Evolutionary conservation across 768 basidiomycete species (phyloP), one percentile per base, ranked within the genome.

Genomic region (Exidia glandulosa): DNA sequence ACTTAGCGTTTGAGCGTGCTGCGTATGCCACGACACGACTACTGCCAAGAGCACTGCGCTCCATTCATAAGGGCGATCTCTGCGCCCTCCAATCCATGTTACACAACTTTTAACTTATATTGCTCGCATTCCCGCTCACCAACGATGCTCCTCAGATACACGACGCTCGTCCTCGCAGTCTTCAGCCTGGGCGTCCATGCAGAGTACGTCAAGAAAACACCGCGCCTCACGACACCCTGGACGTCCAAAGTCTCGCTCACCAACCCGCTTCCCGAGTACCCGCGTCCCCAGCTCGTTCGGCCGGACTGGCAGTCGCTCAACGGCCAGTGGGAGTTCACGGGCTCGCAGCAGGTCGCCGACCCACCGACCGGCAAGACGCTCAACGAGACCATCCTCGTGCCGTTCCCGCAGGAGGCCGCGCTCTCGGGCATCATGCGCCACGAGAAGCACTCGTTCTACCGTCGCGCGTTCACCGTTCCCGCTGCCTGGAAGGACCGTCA

Each of bases 401-500:
- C 23, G 37, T 59, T 32, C 58, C 58, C 30, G 47, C 58, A 10
- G 16, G 47, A 32, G 58, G 48, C 25, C 3, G 45, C 47, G 7
- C 30, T 50, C 58, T 59, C 47, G 48, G 48, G 48, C 48, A 50
- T 50, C 27, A 50, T 50, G 48, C 48, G 48, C 48, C 48, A 50
- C 48, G 48, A 50, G 48, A 50, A 13, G n/a, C 13, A 50, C 48
- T n/a, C 27, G 4, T 50, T 50, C 48, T 50, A 50, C 48, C 48
- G 36, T 19, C 36, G 36, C 19, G 19, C 36, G 10, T 37, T 37
- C 36, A 37, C 36, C 10, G 19, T 37, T 19, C 36, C 36, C 10
- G 36, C 36, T 9, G 36, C 36, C 9, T 37, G 36, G 36, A 10
- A 9, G 10, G 36, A 19, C 36, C 9, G 19, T 9, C 9, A 37